phyloP scores from a whole-genome alignment of 805 yeast species.

The Yarrowia keelungensis region DNA sequence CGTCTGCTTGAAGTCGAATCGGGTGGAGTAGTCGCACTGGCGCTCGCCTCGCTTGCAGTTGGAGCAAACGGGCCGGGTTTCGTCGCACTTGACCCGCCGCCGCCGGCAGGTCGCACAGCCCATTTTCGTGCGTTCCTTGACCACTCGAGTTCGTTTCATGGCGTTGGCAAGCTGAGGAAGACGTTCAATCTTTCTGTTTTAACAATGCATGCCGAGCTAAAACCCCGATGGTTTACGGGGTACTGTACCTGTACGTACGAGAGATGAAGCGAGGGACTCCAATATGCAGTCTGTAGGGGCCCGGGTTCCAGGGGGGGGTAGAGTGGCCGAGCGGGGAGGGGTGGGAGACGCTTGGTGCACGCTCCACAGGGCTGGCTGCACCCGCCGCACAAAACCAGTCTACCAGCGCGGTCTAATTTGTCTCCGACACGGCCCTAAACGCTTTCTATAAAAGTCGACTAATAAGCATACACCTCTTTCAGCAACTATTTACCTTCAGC shows the following conservation, averaged over 20 bases:
- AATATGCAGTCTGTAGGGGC: no score
- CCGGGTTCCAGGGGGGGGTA: background rate
- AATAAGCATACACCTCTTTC: no score
- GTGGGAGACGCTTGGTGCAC: background rate
- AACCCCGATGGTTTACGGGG: constrained; percentile 29
- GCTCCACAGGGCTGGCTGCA: no score
- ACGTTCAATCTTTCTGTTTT: constrained; percentile 26
- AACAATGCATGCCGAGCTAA: constrained; percentile 38
- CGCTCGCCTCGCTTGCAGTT: constrained; percentile 61
- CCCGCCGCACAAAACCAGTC: no score
- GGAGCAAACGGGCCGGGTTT: constrained; percentile 74
- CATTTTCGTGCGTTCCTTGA: constrained; percentile 44
- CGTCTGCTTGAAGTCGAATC: constrained; percentile 38
- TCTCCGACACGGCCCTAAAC: no score
- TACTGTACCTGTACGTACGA: background rate
- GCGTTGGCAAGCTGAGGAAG: constrained; percentile 3
- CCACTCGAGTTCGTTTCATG: constrained; percentile 38
- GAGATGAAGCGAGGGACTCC: background rate
- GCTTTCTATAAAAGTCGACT: no score
- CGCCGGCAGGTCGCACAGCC: constrained; percentile 92
- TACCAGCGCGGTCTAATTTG: no score
- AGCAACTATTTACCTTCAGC: background rate
- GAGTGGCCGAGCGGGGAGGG: background rate
- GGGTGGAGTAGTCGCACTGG: constrained; percentile 38
- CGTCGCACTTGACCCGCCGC: constrained; percentile 93